phyloP scores from a whole-genome alignment of 2,329 filamentous ascomycete species.

The Leptographium procerum region DNA sequence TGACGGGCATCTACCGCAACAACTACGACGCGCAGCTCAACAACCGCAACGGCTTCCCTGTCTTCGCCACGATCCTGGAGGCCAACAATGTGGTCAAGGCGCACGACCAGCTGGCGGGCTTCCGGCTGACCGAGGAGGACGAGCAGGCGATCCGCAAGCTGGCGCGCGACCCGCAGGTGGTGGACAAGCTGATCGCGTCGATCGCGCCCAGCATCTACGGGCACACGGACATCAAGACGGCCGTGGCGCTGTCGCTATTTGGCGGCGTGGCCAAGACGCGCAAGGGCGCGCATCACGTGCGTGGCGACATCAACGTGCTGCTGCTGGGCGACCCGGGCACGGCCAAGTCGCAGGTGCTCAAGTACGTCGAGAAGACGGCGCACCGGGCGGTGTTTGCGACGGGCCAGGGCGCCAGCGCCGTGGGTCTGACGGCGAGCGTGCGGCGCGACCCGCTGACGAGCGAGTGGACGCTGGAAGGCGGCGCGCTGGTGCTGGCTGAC shows the following conservation, averaged over 20 bases:
- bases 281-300: constrained; percentile 79
- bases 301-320: constrained; percentile 96
- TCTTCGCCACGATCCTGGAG: constrained; percentile 94
- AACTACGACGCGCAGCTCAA: constrained; percentile 97
- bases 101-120: constrained; percentile 93
- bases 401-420: constrained; percentile 90
- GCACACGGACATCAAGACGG: constrained; percentile 93
- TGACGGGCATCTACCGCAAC: constrained; percentile 94
- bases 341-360: constrained; percentile 93
- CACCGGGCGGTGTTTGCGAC: constrained; percentile 96
- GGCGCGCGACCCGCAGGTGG: constrained; percentile 79
- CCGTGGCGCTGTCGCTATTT: constrained; percentile 85
- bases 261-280: constrained; percentile 87
- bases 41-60: constrained; percentile 96
- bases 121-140: constrained; percentile 89
- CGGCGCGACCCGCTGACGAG: constrained; percentile 88
- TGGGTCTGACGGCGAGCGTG: constrained; percentile 94
- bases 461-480: constrained; percentile 96
- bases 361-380: constrained; percentile 95
- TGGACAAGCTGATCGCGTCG: constrained; percentile 85
- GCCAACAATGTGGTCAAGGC: constrained; percentile 96
- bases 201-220: constrained; percentile 97
- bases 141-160: constrained; percentile 81
- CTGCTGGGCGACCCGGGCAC: constrained; percentile 95
- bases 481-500: constrained; percentile 88